A percentile compares a stretch with the other conserved stretches of the same genome.
These are phyloP conservation scores for Phaffomyces antillensis DNA, from an alignment of 805 yeast genomes.

Conservation along the genomic window DNA sequence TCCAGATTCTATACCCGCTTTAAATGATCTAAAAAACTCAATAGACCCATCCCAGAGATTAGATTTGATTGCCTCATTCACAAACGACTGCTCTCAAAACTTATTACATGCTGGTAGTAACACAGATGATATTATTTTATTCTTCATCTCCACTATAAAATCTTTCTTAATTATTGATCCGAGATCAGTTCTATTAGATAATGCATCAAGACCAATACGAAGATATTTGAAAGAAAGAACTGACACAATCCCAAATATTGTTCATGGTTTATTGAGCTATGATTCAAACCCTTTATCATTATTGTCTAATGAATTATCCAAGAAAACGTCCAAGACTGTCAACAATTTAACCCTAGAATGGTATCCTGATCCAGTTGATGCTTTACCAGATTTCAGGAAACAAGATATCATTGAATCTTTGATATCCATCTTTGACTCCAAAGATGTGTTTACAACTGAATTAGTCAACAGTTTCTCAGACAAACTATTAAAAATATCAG, in stretches of 20 bases:
- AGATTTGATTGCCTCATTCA: slow-evolving; percentile 44
- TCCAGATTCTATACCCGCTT: slow-evolving; percentile 46
- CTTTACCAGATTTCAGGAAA: slow-evolving; percentile 74
- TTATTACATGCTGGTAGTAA: slow-evolving; percentile 76
- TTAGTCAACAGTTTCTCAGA: slow-evolving; percentile 55
- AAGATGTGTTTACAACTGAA: slow-evolving; percentile 58
- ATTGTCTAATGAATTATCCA: slow-evolving; percentile 44
- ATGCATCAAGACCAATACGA: slow-evolving; percentile 71
- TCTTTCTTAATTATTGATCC: slow-evolving; percentile 78
- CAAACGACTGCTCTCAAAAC: slow-evolving; percentile 32
- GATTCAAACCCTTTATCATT: slow-evolving; percentile 36
- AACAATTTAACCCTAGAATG: slow-evolving; percentile 37
- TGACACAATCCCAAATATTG: slow-evolving; percentile 65
- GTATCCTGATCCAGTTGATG: slow-evolving; percentile 86
- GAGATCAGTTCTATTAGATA: slow-evolving; percentile 73
- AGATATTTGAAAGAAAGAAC: slow-evolving; percentile 61
- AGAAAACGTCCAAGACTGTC: slow-evolving; percentile 14
- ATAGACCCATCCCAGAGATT: slow-evolving; percentile 45
- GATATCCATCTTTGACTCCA: slow-evolving; percentile 64
- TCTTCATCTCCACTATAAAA: slow-evolving; percentile 64
- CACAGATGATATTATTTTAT: slow-evolving; percentile 63
- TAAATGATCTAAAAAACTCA: slow-evolving; percentile 52
- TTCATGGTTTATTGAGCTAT: slow-evolving; percentile 56
- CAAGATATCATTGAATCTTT: slow-evolving; percentile 67
- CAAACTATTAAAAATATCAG: slow-evolving; percentile 33